These are phyloP conservation scores for Suillus weaverae DNA, from an alignment of 768 basidiomycete genomes.

Conservation along the genomic window DNA sequence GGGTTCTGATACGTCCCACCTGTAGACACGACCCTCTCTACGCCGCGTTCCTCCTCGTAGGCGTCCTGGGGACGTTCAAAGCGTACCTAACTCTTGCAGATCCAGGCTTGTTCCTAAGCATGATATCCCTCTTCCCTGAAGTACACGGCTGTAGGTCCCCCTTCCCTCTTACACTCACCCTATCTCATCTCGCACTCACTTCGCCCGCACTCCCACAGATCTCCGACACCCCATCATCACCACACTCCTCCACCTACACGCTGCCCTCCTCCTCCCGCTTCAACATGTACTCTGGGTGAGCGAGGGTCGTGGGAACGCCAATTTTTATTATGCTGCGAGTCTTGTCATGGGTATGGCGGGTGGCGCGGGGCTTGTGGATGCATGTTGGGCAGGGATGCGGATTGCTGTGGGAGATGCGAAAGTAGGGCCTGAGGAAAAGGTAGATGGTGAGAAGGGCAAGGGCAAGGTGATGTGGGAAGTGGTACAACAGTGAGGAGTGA, in stretches of 20 bases:
- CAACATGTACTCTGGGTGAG: constrained; percentile 91
- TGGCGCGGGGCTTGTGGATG: constrained; percentile 81
- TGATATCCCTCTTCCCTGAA: constrained; percentile 84
- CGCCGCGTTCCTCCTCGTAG: constrained; percentile 72
- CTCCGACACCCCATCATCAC: constrained; percentile 85
- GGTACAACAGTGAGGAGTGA: constrained; percentile 23
- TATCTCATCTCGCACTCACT: not conserved
- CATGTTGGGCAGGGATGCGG: constrained; percentile 79
- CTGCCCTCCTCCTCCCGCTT: constrained; percentile 81
- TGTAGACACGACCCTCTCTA: constrained; percentile 82
- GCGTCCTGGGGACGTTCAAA: constrained; percentile 83
- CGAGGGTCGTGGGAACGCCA: constrained; percentile 93
- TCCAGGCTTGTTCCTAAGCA: constrained; percentile 79
- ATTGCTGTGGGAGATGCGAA: constrained; percentile 61
- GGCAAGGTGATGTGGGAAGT: constrained; percentile 26
- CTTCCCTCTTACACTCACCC: not conserved
- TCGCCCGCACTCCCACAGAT: constrained; percentile 45
- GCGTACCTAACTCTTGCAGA: constrained; percentile 91
- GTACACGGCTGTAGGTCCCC: constrained; percentile 68
- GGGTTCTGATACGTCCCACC: not conserved
- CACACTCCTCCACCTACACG: constrained; percentile 77
- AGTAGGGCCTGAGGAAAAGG: constrained; percentile 37
- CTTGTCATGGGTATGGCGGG: constrained; percentile 90
- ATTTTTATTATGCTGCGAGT: constrained; percentile 97
- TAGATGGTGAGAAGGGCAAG: constrained; percentile 37